These are phyloP conservation scores for Suhomyces canberraensis DNA, from an alignment of 805 yeast genomes.

Conservation along the genomic window DNA sequence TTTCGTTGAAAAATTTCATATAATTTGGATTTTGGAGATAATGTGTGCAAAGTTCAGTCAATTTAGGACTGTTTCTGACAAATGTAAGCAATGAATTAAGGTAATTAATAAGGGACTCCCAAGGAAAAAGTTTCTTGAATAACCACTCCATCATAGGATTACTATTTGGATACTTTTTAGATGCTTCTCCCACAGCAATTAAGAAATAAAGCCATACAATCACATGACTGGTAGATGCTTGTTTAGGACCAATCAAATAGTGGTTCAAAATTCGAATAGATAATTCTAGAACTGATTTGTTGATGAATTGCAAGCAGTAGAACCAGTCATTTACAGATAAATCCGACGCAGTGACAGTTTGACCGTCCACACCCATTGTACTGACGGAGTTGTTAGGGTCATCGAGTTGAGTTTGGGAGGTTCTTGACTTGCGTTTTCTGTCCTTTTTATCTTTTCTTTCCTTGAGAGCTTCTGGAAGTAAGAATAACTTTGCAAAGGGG, in stretches of 20 bases:
- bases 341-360: slow-evolving; percentile 31
- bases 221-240: slow-evolving; percentile 68
- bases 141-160: slow-evolving; percentile 48
- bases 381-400: slow-evolving; percentile 8
- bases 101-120: slow-evolving; percentile 63
- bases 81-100: slow-evolving; percentile 53
- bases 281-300: slow-evolving; percentile 63
- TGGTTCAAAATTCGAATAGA: slow-evolving; percentile 65
- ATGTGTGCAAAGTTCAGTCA: slow-evolving; percentile 12
- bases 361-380: slow-evolving; percentile 27
- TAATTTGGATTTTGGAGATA: slow-evolving; percentile 32
- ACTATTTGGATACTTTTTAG: slow-evolving; percentile 43
- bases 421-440: slow-evolving; percentile 47
- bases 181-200: slow-evolving; percentile 58
- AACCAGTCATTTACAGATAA: slow-evolving; percentile 50
- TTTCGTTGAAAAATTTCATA: slow-evolving; percentile 50
- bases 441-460: slow-evolving; percentile 74
- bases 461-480: slow-evolving; percentile 65
- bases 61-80: slow-evolving; percentile 21
- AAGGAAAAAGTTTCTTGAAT: slow-evolving; percentile 59
- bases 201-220: slow-evolving; percentile 76
- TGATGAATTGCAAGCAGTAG: slow-evolving; percentile 50
- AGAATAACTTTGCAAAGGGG: slow-evolving; percentile 74
- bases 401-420: slow-evolving; percentile 15
- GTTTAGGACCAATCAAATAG: slow-evolving; percentile 67